Base-by-base conservation (phyloP, 1,284 basidiomycete species). In the Lignosus rhinocerotis region DNA sequence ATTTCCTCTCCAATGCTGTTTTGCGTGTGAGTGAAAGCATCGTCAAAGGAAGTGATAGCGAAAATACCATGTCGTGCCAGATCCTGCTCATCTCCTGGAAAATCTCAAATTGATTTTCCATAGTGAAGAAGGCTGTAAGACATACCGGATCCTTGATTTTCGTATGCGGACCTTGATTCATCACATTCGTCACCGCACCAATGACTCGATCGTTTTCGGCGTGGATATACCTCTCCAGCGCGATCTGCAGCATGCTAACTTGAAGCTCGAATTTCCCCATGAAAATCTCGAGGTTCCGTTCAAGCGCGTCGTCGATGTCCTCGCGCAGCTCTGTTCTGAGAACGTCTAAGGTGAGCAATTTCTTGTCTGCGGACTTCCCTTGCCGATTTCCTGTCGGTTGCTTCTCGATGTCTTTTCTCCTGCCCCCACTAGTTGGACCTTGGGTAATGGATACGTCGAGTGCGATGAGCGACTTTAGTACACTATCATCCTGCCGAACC, bases 31-130 rank as follows among this genome's bases (percentile, higher is more conserved):
- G 31, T 33, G 42, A 8, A 59, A 19, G 30, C 9, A 25, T 6
- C 10, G 6, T 19, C 8, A 6, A 43, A 7, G 34, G 17, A 7
- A 3, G 33, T 46, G 33, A 44, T 60, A 7, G 8, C 1, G 5
- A 12, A 2, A 21, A 1, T 39, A 72, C 72, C 70, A 72, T 73
- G 1, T 72, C 69, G 38, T 66, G 65, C 72, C 72, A 72, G 3
- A 72, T 56, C 6, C 49, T 54, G 19, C 64, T 56, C 7, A 67
- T 53, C 8, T 62, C 62, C 66, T 67, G 67, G 59, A 8, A 9
- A 46, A 12, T 8, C 2, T 12, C 6, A 10, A 16, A 33, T 17
- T 12, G 21, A 34, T 21, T 3, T 25, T 17, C 32, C 32, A 4
- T 14, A 9, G 17, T 6, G 5, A 14, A 1, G 7, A 17, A 38